phyloP scores from a whole-genome alignment of 2,329 filamentous ascomycete genomes.

The Aureobasidium mangrovei region DNA sequence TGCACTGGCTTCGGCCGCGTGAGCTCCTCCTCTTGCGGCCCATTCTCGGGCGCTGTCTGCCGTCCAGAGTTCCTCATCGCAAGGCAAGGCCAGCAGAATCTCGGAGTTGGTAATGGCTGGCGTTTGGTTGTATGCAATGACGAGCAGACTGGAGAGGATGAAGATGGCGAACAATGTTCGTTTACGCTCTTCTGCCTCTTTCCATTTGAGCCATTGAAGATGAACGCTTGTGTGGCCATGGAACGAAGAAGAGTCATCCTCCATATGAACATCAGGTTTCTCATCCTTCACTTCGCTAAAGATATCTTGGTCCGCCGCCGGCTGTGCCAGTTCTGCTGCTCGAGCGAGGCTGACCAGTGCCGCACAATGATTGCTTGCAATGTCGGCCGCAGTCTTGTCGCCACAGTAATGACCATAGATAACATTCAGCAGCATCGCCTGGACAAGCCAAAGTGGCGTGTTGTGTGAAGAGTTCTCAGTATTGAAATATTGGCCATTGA shows the following conservation, averaged over 20 bases:
- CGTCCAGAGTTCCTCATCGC: conserved; percentile 83
- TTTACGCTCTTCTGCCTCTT: conserved; percentile 79
- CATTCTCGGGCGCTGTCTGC: conserved; percentile 79
- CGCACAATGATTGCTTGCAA: conserved; percentile 84
- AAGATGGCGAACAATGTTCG: conserved; percentile 88
- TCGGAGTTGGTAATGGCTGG: conserved; percentile 91
- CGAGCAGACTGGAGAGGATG: conserved; percentile 79
- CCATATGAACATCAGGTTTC: conserved; percentile 47
- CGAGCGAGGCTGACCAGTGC: conserved; percentile 84
- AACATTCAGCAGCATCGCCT: conserved; percentile 93
- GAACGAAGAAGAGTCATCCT: conserved; percentile 32
- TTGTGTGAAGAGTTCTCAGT: conserved; percentile 43
- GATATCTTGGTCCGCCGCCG: conserved; percentile 30
- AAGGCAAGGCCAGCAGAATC: conserved; percentile 79
- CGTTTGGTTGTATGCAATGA: conserved; percentile 86
- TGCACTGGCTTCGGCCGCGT: conserved; percentile 59
- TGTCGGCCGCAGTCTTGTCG: conserved; percentile 82
- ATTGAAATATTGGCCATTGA: conserved; percentile 30
- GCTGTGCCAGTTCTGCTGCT: conserved; percentile 66
- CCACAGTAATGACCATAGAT: conserved; percentile 93
- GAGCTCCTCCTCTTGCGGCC: conserved; percentile 63
- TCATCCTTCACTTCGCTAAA: conserved; percentile 13
- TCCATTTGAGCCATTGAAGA: conserved; percentile 83
- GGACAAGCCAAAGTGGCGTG: conserved; percentile 86
- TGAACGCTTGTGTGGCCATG: conserved; percentile 16